These are phyloP conservation scores for Naganishia randhawae DNA, from an alignment of 768 basidiomycete genomes.

Conservation along the genomic window DNA sequence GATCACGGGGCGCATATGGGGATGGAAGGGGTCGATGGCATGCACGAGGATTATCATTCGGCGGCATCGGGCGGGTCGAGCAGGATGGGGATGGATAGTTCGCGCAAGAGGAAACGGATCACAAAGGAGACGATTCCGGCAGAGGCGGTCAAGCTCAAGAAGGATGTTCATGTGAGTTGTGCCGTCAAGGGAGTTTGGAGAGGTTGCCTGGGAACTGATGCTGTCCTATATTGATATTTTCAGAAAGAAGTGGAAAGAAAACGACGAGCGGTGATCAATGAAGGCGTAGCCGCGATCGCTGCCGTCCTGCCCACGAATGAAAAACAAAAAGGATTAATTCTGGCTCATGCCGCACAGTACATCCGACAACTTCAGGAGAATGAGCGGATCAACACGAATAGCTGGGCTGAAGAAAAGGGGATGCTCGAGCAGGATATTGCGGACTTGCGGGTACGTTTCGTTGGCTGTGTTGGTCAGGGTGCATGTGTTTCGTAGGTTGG, in stretches of 20 bases:
- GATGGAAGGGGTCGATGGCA: constrained; percentile 18
- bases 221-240: neutral
- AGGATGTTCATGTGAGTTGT: constrained; percentile 49
- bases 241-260: constrained; percentile 98
- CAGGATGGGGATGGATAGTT: constrained; percentile 15
- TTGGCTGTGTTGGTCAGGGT: too few relatives aligned
- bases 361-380: constrained; percentile 79
- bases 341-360: constrained; percentile 82
- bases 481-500: too few relatives aligned
- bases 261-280: constrained; percentile 90
- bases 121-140: constrained; percentile 10
- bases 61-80: constrained; percentile 1
- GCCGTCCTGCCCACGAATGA: constrained; percentile 82
- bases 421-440: constrained; percentile 19
- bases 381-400: constrained; percentile 15
- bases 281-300: constrained; percentile 88
- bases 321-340: constrained; percentile 74
- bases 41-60: constrained; percentile 26
- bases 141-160: constrained; percentile 38
- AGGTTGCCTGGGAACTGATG: neutral
- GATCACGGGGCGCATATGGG: constrained; percentile 17
- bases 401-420: constrained; percentile 24
- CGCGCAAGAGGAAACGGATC: constrained; percentile 27
- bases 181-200: neutral
- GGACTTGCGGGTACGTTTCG: constrained; percentile 4